Evolutionary conservation across 2,329 filamentous ascomycete species (phyloP), one percentile per base, ranked within the genome.

Genomic region (Nannizzia gypsea): DNA sequence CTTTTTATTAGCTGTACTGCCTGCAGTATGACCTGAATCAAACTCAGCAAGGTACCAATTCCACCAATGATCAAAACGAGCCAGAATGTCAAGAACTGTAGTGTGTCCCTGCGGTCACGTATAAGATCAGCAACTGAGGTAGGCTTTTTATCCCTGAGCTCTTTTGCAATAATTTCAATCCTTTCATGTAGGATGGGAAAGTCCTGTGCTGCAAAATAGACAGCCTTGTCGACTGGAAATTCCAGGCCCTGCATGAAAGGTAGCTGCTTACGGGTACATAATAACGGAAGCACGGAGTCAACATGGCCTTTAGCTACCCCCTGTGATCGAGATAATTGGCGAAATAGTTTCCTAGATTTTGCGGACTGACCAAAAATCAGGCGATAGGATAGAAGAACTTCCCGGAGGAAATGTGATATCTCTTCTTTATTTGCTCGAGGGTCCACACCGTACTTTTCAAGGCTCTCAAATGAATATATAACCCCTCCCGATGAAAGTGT

Each of bases 41-140:
- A 31, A 17, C 56, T 58, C 26, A 58, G 22, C 11, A 58, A 13
- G 31, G 31, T 44, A 6, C 56, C 42, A 15, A 28, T 28, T 48
- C 56, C 56, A 34, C 56, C 56, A 26, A 58, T 48, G 48, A 58
- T 48, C 9, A 44, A 58, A 1, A 58, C 38, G 4, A 58, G 20
- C 56, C 56, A 58, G 22, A 58, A 58, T 34, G 38, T 48, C 24
- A 22, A 58, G 38, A 46, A 58, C 24, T 58, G 38, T 15, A 58
- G 46, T 3, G 56, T 58, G 56, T 58, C 56, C 26, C 56, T 36
- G 20, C 56, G 56, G 22, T 48, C 56, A 2, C 40, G 56, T 22
- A 46, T 42, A n/a, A 42, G 38, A n/a, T 17, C n/a, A 3, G 22
- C 26, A 22, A 57, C 20, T 2, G 55, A 57, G 34, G 22, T 57